Evolutionary conservation across 2,329 filamentous ascomycete species (phyloP).

Genomic region (Tolypocladium pustulatum): DNA sequence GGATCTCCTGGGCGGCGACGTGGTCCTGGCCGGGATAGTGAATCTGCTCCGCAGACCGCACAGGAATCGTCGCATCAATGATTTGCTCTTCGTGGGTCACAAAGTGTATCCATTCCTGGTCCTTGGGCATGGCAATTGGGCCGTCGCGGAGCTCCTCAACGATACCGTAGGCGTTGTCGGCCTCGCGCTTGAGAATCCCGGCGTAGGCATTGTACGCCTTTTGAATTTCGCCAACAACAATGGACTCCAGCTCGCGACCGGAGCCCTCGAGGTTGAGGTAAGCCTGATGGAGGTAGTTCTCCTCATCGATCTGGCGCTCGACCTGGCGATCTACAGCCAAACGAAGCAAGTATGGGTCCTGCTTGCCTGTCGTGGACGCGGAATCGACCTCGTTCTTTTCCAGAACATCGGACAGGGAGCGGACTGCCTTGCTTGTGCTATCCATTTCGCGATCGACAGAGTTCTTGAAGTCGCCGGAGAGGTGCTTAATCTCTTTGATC

Average conservation of each 20-base stretch:
- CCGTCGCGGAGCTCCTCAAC: conserved; percentile 75
- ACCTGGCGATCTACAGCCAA: conserved; percentile 81
- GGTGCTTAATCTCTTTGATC: conserved; percentile 94
- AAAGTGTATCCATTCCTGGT: conserved; percentile 82
- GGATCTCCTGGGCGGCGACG: conserved; percentile 69
- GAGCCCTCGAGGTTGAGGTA: conserved; percentile 92
- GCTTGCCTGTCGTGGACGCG: conserved; percentile 64
- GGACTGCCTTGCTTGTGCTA: conserved; percentile 66
- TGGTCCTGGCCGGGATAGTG: conserved; percentile 87
- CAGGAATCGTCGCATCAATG: conserved; percentile 70
- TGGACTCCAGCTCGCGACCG: conserved; percentile 87
- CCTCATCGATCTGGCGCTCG: conserved; percentile 87
- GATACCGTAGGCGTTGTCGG: conserved; percentile 67
- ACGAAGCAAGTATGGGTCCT: conserved; percentile 83
- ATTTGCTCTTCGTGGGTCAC: conserved; percentile 75
- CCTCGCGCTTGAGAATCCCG: conserved; percentile 82
- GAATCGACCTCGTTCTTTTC: conserved; percentile 72
- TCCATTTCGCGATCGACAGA: conserved; percentile 94
- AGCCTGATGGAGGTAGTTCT: conserved; percentile 94
- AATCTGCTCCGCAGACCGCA: conserved; percentile 72
- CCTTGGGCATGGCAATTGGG: conserved; percentile 86
- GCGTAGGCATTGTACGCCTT: conserved; percentile 95
- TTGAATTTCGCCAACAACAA: conserved; percentile 94
- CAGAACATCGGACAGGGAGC: conserved; percentile 70
- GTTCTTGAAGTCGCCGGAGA: conserved; percentile 95